A percentile compares a stretch with the other conserved stretches of the same genome.
Evolutionary conservation across 2,329 filamentous ascomycete genomes (phyloP).

Genomic region (Cercospora citrullina): DNA sequence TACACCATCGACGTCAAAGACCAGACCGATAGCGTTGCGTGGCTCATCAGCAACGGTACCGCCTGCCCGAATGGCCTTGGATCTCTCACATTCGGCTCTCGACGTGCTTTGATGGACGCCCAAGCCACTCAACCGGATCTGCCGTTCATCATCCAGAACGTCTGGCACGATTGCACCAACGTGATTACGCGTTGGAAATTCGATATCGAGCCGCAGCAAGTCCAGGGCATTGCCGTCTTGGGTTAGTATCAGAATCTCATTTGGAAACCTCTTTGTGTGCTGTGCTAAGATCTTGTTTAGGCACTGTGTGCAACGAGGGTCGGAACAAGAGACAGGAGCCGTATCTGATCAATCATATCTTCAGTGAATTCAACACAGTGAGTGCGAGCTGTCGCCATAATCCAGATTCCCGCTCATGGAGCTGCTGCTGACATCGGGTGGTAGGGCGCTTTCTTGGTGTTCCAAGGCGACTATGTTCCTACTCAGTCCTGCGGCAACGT

Average conservation of each 20-base stretch:
- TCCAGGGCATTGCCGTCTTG: constrained; percentile 30
- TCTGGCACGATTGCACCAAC: constrained; percentile 32
- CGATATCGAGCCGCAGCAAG: constrained; percentile 26
- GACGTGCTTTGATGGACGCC: constrained; percentile 26
- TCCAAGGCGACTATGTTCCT: constrained; percentile 6
- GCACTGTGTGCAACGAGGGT: constrained; percentile 12
- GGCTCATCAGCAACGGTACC: constrained; percentile 33
- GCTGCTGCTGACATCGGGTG: neutral
- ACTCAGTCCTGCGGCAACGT: neutral
- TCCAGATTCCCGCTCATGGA: neutral
- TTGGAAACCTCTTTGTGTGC: neutral
- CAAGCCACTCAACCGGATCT: constrained; percentile 31
- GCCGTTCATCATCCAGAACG: constrained; percentile 31
- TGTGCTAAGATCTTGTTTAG: neutral
- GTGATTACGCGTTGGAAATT: constrained; percentile 33
- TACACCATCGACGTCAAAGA: constrained; percentile 29
- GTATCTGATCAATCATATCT: constrained; percentile 31
- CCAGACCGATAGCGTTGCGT: constrained; percentile 33
- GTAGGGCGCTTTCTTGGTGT: constrained; percentile 18
- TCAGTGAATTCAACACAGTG: constrained; percentile 33
- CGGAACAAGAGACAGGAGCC: constrained; percentile 18
- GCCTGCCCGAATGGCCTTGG: constrained; percentile 22
- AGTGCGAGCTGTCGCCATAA: neutral
- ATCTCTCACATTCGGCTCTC: constrained; percentile 23
- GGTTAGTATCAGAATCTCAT: constrained; percentile 8